Evolutionary conservation across 192 early-diverging fungal genomes (phyloP), one percentile per base, ranked within the genome.

Genomic region (Coemansia sp.): DNA sequence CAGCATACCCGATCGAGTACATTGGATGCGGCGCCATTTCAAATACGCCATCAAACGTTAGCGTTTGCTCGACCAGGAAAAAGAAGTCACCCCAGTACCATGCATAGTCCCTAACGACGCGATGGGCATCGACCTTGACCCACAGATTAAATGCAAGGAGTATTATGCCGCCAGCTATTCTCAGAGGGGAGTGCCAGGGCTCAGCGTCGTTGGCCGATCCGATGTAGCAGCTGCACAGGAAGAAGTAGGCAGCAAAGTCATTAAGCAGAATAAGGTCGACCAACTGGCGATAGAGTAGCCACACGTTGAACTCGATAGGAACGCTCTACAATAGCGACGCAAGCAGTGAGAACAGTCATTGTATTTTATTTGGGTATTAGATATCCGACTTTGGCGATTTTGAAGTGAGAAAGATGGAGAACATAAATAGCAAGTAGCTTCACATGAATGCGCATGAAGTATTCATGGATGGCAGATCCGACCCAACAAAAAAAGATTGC

Each of bases 31-130:
- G 95, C 0, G 93, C 94, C 90, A 95, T 92, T 74, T 97, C 94
- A 83, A 96, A 96, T 20, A 95, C 93, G 42, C 94, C 93, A 74
- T 95, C 91, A 77, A 95, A 93, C 0, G 92, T 94, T 39, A 94
- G 81, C n/a, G 93, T 90, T 72, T 91, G 89, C 65, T 93, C 91
- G 53, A 93, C 85, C 57, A 96, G 77, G 76, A 99, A 97, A 86
- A 99, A 99, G 71, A 99, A 99, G 75, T 97, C 95, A 59, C 96
- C 96, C 96, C 96, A 99, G 81, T 99, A 99, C 94, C 95, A 96
- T 12, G 95, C 95, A 84, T 92, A 99, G 78, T 97, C 95, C 77
- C 94, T 95, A 59, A 99, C 91, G 8, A 95, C 94, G 9, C 95
- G 91, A 56, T 94, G 93, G 28, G 94, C 95, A 73, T 99, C 96